Evolutionary conservation across 2,329 filamentous ascomycete genomes (phyloP).

Genomic region (Aureobasidium sp.): DNA sequence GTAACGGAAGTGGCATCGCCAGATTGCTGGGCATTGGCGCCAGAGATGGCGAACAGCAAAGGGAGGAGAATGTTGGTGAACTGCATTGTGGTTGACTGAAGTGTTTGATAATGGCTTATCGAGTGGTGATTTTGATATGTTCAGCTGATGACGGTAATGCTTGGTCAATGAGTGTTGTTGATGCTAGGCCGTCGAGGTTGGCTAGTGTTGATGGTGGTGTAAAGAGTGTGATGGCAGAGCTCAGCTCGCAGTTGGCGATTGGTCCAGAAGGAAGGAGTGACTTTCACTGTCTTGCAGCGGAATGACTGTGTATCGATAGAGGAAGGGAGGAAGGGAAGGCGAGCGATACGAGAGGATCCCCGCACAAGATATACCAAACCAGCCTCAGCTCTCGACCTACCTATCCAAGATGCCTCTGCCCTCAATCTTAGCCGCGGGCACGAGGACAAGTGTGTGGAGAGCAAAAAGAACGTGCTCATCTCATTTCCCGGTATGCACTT

Average conservation of each 20-base stretch:
- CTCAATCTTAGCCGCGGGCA: constrained; percentile 11
- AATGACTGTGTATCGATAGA: constrained; percentile 12
- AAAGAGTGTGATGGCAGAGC: constrained; percentile 13
- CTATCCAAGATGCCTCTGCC: background rate
- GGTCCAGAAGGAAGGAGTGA: constrained; percentile 5
- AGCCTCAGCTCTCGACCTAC: background rate
- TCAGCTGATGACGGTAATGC: constrained; percentile 3
- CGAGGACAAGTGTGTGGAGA: constrained; percentile 10
- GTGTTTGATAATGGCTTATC: background rate
- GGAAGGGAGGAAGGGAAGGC: background rate
- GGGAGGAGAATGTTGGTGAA: constrained; percentile 14
- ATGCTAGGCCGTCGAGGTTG: background rate
- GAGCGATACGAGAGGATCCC: constrained; percentile 1
- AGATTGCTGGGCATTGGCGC: constrained; percentile 6
- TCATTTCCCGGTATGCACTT: constrained; percentile 13
- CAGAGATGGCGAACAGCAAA: constrained; percentile 13
- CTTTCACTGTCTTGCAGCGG: constrained; percentile 11
- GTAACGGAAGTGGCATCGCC: constrained; percentile 7
- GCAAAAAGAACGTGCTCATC: constrained; percentile 7
- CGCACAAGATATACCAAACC: constrained; percentile 8
- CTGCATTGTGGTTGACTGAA: constrained; percentile 14
- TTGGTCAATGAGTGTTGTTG: constrained; percentile 5
- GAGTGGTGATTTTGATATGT: background rate
- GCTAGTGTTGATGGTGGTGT: background rate
- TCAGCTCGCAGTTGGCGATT: constrained; percentile 8